phyloP scores from a whole-genome alignment of 2,329 filamentous ascomycete genomes.

The Epichloe hybrida region DNA sequence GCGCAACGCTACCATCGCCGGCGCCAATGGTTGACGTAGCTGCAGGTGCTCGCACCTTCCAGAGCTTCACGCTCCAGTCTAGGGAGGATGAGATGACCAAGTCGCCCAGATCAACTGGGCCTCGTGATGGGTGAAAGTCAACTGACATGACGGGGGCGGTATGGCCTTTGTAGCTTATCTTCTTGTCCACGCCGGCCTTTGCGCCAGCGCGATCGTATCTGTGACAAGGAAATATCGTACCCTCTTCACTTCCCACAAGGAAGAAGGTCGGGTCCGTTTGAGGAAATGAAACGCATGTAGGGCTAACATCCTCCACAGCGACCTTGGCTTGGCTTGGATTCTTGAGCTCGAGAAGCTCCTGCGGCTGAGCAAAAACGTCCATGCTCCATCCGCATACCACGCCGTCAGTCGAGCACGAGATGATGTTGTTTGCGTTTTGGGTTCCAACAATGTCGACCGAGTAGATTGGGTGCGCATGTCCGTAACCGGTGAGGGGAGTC shows the following conservation, averaged over 20 bases:
- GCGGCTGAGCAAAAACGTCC: constrained; percentile 93
- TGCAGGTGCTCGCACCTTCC: constrained; percentile 78
- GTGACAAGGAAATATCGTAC: constrained; percentile 90
- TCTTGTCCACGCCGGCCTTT: constrained; percentile 85
- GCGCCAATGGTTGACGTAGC: constrained; percentile 49
- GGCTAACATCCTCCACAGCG: constrained; percentile 77
- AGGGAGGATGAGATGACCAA: constrained; percentile 82
- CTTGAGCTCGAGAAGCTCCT: constrained; percentile 80
- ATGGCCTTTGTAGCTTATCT: constrained; percentile 80
- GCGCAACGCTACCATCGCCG: constrained; percentile 44
- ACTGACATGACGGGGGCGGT: constrained; percentile 91
- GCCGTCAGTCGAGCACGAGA: constrained; percentile 91
- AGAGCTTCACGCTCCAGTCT: constrained; percentile 95
- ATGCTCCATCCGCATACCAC: constrained; percentile 96
- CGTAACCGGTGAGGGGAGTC: constrained; percentile 87
- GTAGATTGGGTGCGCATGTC: constrained; percentile 94
- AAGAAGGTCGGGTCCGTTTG: constrained; percentile 95
- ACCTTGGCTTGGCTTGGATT: constrained; percentile 70
- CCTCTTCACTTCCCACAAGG: constrained; percentile 92
- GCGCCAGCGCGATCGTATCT: constrained; percentile 94
- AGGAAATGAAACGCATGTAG: constrained; percentile 89
- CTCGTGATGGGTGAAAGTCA: constrained; percentile 85
- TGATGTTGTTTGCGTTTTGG: constrained; percentile 97
- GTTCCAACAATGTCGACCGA: constrained; percentile 91
- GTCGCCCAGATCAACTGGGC: constrained; percentile 87